Evolutionary conservation across 495 filamentous ascomycete genomes (phyloP), one percentile per base, ranked within the genome.

Genomic region (Aspergillus avenaceus): DNA sequence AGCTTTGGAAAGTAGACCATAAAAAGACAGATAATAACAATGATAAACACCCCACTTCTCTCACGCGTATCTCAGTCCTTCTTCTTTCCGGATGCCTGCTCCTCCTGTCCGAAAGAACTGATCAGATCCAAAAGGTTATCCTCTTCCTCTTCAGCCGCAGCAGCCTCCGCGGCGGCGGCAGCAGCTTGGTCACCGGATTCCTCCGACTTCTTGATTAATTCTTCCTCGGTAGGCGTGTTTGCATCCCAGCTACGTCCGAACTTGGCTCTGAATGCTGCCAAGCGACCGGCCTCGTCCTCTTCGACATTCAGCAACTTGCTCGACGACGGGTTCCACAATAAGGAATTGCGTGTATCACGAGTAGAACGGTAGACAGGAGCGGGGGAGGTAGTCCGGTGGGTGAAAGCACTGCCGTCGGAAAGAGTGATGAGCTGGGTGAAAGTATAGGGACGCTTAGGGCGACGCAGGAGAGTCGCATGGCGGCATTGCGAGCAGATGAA

Each of bases 351-450:
- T 40, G 82, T 85, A 77, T 98, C 93, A 66, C 92, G 90, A 34
- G 79, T 82, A 45, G 77, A 80, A 49, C 80, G 80, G 78, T 90
- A 88, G 34, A 97, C 71, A 2, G 88, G 86, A 12, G 71, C 55
- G 3, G 93, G 93, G 8, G 85, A 90, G 11, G 92, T 95, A 7
- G 95, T 96, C 61, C 95, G 91, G 50, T 87, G 79, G 11, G 86
- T 83, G 80, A 83, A 97, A 47, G 90, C 87, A 60, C 78, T 84
- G 48, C 93, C 93, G 77, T 98, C 93, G n/a, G 84, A 85, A 54
- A 96, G 85, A 47, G 91, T 92, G 46, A 97, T 79, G 26, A 98
- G 84, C 71, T 98, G 93, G 18, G 93, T 96, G 81, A 96, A 96
- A 57, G 85, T 88, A 81, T 97, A 97, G 26, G 93, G 93, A 4